A percentile compares a stretch with the other conserved stretches of the same genome.
Evolutionary conservation across 768 basidiomycete species (phyloP).

Genomic region (Suillus fuscotomentosus): DNA sequence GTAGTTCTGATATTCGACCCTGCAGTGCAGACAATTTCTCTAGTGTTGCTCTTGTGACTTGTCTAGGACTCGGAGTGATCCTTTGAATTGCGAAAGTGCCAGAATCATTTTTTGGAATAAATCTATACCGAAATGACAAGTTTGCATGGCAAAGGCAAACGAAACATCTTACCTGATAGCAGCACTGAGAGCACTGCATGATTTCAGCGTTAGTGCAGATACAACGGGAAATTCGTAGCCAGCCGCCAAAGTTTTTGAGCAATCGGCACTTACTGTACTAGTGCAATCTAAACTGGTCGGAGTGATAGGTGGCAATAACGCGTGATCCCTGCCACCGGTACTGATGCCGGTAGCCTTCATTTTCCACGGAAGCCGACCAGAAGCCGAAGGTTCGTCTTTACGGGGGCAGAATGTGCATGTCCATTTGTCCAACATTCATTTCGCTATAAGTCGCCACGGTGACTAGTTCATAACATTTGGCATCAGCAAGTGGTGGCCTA

Average conservation of each 20-base stretch:
- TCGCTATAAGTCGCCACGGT: neutral
- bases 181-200: neutral
- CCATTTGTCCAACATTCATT: neutral
- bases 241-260: neutral
- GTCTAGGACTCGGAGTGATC: neutral
- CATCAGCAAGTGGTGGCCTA: neutral
- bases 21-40: neutral
- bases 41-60: neutral
- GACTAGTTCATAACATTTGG: neutral
- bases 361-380: neutral
- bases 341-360: neutral
- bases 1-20: conserved; percentile 1
- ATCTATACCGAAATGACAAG: conserved; percentile 10
- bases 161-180: neutral
- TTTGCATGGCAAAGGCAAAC: conserved; percentile 26
- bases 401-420: neutral
- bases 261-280: neutral
- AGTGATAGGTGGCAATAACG: neutral
- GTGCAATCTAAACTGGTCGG: neutral
- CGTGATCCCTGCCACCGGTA: neutral
- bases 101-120: neutral
- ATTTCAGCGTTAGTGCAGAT: neutral
- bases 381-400: neutral
- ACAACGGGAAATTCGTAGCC: neutral
- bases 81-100: neutral